phyloP scores from a whole-genome alignment of 345 rosid genomes.

The rapeseed (Brassica napus) region DNA sequence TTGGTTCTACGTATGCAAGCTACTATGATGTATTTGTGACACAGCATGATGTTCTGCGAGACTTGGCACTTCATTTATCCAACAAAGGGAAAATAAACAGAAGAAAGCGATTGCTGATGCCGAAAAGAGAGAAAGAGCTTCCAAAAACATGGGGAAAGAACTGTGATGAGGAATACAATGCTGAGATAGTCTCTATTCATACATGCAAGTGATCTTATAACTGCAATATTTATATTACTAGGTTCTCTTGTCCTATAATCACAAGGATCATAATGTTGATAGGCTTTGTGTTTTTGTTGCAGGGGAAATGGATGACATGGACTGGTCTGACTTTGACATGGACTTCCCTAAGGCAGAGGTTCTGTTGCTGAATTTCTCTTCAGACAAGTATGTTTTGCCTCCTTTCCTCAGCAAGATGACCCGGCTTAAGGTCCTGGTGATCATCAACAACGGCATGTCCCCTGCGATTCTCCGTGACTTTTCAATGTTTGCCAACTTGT shows the following conservation, averaged over 20 bases:
- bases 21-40: constrained; percentile 69
- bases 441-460: constrained; percentile 60
- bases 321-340: constrained; percentile 63
- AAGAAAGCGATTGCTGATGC: constrained; percentile 68
- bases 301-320: constrained; percentile 84
- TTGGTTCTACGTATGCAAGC: constrained; percentile 66
- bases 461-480: constrained; percentile 59
- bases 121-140: constrained; percentile 55
- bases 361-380: constrained; percentile 68
- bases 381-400: constrained; percentile 67
- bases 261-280: constrained; percentile 9
- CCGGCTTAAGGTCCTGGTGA: constrained; percentile 72
- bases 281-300: constrained; percentile 9
- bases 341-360: constrained; percentile 88
- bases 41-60: constrained; percentile 91
- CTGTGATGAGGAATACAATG: constrained; percentile 55
- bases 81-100: constrained; percentile 47
- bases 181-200: constrained; percentile 81
- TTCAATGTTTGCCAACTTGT: constrained; percentile 51
- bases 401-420: constrained; percentile 74
- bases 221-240: neutral
- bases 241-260: neutral
- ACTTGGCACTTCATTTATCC: constrained; percentile 72
- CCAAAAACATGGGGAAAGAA: constrained; percentile 89
- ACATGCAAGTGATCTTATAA: constrained; percentile 49